phyloP scores from a whole-genome alignment of 2,329 filamentous ascomycete species.

The Nemania sp. region DNA sequence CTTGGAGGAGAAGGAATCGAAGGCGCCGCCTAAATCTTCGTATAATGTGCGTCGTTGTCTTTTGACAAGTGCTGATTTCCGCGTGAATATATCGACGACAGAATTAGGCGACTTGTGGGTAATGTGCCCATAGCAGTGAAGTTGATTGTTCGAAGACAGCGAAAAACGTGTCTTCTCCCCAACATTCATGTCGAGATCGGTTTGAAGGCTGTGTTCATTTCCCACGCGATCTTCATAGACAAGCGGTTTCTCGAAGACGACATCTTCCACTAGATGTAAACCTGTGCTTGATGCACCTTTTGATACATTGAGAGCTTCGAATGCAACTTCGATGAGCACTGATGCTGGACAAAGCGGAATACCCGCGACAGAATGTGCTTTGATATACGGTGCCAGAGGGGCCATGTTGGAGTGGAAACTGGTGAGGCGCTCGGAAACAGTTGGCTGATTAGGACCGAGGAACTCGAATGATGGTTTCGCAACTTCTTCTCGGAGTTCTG shows the following conservation, averaged over 20 bases:
- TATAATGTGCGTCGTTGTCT: constrained; percentile 13
- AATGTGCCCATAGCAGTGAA: constrained; percentile 15
- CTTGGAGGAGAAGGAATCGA: constrained; percentile 26
- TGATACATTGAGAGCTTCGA: constrained; percentile 27
- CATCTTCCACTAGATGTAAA: constrained; percentile 7
- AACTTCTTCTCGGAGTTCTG: neutral
- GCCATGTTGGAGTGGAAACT: constrained; percentile 17
- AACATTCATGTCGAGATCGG: neutral
- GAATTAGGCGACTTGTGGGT: constrained; percentile 7
- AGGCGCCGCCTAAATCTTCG: neutral
- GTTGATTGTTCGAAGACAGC: constrained; percentile 1
- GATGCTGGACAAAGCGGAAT: constrained; percentile 33
- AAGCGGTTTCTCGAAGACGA: constrained; percentile 12
- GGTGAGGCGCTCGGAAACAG: constrained; percentile 9
- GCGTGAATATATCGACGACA: constrained; percentile 11
- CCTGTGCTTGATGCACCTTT: neutral
- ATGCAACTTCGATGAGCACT: constrained; percentile 32
- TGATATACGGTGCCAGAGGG: constrained; percentile 23
- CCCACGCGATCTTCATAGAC: neutral
- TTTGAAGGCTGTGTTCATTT: neutral
- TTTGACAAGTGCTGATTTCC: constrained; percentile 17
- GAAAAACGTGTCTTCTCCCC: neutral
- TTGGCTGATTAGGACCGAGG: neutral
- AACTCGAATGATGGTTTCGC: constrained; percentile 19
- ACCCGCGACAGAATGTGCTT: constrained; percentile 30